Conservation (phyloP, 305 asterid species). For the Ilex paraguariensis region DNA sequence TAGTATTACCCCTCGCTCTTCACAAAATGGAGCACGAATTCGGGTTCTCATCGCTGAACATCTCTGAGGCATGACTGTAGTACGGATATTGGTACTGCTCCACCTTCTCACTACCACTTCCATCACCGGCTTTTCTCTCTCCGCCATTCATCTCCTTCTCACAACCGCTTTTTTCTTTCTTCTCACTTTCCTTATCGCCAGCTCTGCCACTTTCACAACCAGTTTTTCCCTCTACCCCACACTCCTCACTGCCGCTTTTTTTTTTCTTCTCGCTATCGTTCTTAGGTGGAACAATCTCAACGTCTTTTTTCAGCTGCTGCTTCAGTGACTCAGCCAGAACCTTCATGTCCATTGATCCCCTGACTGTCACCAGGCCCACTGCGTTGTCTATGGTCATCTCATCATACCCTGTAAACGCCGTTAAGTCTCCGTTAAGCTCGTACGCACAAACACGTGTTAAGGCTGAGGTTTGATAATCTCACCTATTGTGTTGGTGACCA, state of each 20-base stretch:
- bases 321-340: slow-evolving; percentile 49
- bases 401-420: slow-evolving; percentile 42
- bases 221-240: no score
- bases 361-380: slow-evolving; percentile 67
- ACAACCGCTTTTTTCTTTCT: no score
- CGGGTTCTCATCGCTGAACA: slow-evolving; percentile 17
- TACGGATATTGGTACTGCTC: slow-evolving; percentile 7
- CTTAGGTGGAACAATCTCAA: slow-evolving; percentile 49
- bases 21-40: slow-evolving; percentile 42
- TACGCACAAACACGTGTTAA: no score
- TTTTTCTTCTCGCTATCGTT: slow-evolving; percentile 6
- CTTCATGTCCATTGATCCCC: slow-evolving; percentile 79
- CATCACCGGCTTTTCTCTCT: no score
- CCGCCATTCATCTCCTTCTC: no score
- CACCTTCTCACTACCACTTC: background rate
- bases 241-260: background rate
- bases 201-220: no score
- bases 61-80: slow-evolving; percentile 22
- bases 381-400: slow-evolving; percentile 56
- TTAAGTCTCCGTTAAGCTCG: background rate
- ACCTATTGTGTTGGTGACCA: slow-evolving; percentile 62
- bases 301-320: slow-evolving; percentile 57
- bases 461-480: slow-evolving; percentile 1
- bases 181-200: no score
- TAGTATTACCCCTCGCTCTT: background rate